Evolutionary conservation across 352 stramenopile genomes (phyloP), one percentile per base, ranked within the genome.

Genomic region (Globisporangium parvum): DNA sequence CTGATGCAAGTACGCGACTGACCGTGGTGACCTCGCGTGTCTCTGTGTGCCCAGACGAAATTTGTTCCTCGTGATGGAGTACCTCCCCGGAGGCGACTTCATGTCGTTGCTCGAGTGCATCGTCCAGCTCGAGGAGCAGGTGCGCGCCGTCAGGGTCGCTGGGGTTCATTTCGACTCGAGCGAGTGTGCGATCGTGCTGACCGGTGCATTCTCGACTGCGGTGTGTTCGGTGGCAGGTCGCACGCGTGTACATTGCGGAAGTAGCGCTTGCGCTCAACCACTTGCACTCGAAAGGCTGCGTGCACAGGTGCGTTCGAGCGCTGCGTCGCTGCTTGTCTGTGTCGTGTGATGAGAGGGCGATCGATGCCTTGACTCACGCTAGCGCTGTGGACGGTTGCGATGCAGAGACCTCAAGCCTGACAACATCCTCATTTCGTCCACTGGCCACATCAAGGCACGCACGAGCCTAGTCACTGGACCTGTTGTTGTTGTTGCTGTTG

Each of bases 41-140:
- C 35, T 51, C 21, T 52, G 15, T 9, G 50, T 35, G 28, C 35
- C 9, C 52, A 92, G 82, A 55, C 66, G 69, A 23, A 92, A 94
- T 55, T 59, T 97, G 18, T 96, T 94, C 60, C 69, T 96, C 33
- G 87, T 95, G 47, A 97, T 96, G 86, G 86, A 96, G 35, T 97
- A 96, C 63, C 69, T 95, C 8, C 82, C 85, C 42, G 88, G 88
- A 11, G 88, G 88, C 28, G 88, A 96, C 63, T 94, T 96, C 44
- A 94, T 96, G 77, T 93, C 87, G 17, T 65, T 96, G 46, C 53
- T 96, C 9, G 85, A 94, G 55, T 94, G 80, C 47, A 91, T 94
- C 47, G 85, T 91, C n/a, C 82, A 91, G 40, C 58, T 94, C 5
- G 81, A 94, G 74, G 85, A 94, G 58, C 75, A 92, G 70, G 81